Base-by-base conservation (phyloP, 2,329 filamentous ascomycete genomes). In the Venturia oleaginea region DNA sequence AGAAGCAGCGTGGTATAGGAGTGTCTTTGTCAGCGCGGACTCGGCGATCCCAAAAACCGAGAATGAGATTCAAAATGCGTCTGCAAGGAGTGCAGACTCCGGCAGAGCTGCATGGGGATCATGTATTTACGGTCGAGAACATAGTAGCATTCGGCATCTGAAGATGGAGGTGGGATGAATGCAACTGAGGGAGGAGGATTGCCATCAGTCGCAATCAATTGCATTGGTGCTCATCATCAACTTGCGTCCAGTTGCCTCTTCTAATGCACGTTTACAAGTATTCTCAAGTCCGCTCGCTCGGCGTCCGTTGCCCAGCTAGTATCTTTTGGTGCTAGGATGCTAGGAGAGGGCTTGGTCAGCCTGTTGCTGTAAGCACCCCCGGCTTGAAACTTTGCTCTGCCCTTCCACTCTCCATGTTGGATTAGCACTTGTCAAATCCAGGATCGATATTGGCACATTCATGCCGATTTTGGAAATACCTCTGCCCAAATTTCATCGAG, bases 321-420 rank as follows among this genome's bases (percentile, higher is more conserved):
- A 57, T 57, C 51, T 8, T 37, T 34, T 22, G 51, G 27, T 57
- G 46, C 46, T 51, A 43, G 40, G 37, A 8, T 4, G 37, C 43
- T 19, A 54, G 27, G 24, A 17, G 51, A 57, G 51, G 51, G 51
- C 51, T 57, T 57, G 51, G 51, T 57, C 51, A 57, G 51, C 51
- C 51, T 57, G 4, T 57, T 30, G 17, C n/a, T 24, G 51, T 57
- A 34, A 57, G 51, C 51, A 37, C n/a, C n/a, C n/a, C n/a, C n/a
- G n/a, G 51, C 51, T 5, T 34, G 51, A 10, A 57, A 15, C 30
- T 57, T 17, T 51, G 46, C 46, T 15, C 5, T 51, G 46, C 46
- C 46, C 46, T 57, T 34, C 51, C 27, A 17, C 4, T 57, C 51
- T 51, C 46, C 22, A 13, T 27, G 22, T 27, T 51, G 46, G 22